Evolutionary conservation across 176 grass and related monocot genomes (phyloP), one percentile per base, ranked within the genome.

Genomic region (Triticum monococcum): DNA sequence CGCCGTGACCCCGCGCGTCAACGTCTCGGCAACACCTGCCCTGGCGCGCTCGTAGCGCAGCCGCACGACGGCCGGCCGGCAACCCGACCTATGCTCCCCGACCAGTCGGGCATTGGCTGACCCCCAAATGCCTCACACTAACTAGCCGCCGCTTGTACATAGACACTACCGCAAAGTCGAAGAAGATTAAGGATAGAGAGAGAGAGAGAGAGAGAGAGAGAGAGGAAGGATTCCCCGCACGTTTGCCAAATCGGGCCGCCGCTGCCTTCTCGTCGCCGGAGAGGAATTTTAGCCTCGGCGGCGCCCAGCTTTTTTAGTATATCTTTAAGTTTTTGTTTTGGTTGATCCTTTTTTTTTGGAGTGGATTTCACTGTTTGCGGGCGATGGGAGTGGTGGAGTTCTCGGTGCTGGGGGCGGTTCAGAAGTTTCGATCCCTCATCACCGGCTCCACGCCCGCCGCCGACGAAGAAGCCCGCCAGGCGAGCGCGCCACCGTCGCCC

Each of bases 321-420:
- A 7, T 28, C 20, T 80, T n/a, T 17, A 66, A 54, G 13, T 38
- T 83, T 48, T 70, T 60, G 60, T 62, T 74, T 75, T 60, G 18
- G 4, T 62, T 62, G 13, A 70, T 68, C 74, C 28, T 56, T 57
- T 56, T 57, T 56, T 56, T 46, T 76, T 4, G 59, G 89, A 61
- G 48, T 16, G 43, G 62, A n/a, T 86, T 86, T 65, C 38, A 30
- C 84, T 32, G 73, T 22, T 60, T 79, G 84, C 68, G 24, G 84
- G 81, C 25, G 85, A 98, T 96, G 92, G 94, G 90, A 85, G 82
- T 98, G 46, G 85, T 83, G 12, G 90, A 92, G 69, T 94, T 92
- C 85, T 77, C 84, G 65, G 71, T 96, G 43, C 83, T 84, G 71
- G 89, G 91, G 56, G 80, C 91, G 77, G 62, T 92, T 75, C 87